These are phyloP conservation scores for Calonectria pteridis DNA, from an alignment of 2,329 filamentous ascomycete genomes.

Conservation along the genomic window DNA sequence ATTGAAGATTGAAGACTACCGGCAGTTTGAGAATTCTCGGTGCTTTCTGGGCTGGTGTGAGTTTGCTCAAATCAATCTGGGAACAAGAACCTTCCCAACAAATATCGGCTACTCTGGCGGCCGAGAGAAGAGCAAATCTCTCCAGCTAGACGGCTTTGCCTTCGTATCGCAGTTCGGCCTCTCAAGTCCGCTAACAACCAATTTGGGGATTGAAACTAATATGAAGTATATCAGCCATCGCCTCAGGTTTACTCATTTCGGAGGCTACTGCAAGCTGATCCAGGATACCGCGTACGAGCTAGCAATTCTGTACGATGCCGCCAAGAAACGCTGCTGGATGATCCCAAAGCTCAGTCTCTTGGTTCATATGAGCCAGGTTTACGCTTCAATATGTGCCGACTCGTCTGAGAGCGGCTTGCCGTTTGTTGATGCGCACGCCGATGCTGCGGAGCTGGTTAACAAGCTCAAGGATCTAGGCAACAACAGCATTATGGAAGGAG, in stretches of 20 bases:
- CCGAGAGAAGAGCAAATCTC: not conserved
- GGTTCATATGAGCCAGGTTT: not conserved
- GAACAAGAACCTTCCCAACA: not conserved
- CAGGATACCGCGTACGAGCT: not conserved
- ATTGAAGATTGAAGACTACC: not conserved
- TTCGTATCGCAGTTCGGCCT: not conserved
- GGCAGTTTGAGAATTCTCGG: not conserved
- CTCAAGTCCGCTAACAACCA: not conserved
- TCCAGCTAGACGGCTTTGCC: not conserved
- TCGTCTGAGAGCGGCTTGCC: not conserved
- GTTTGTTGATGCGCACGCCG: not conserved
- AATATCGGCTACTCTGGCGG: not conserved
- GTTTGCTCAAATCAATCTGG: not conserved
- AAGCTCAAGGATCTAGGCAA: not conserved
- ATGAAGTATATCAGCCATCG: not conserved
- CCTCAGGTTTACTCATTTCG: not conserved
- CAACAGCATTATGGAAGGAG: not conserved
- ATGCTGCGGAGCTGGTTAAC: not conserved
- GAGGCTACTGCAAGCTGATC: not conserved
- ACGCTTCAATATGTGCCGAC: not conserved
- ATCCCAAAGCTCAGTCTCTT: not conserved
- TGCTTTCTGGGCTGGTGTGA: constrained; percentile 7
- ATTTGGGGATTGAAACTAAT: not conserved
- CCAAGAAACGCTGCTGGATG: not conserved
- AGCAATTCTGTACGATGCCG: not conserved